Evolutionary conservation across 768 basidiomycete genomes (phyloP), one percentile per base, ranked within the genome.

Genomic region (Podaxis sp.): DNA sequence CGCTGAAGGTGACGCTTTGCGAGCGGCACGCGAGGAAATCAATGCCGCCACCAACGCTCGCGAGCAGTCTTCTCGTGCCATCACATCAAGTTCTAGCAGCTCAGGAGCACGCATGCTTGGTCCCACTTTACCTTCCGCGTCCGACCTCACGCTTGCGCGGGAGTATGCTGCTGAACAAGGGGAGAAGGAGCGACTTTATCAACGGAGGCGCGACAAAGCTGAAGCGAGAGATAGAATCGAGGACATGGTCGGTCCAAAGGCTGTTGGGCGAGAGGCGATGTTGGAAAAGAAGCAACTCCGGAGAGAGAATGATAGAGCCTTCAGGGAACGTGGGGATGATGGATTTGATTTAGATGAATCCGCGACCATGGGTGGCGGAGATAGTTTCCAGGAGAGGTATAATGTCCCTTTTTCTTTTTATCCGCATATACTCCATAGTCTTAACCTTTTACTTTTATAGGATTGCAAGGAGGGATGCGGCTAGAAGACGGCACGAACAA

Each of bases 271-370:
- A 58, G 95, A 96, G 66, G 91, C 87, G 2, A 86, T 90, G 83
- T 72, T 95, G 64, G 95, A 96, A 78, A 95, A 95, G 80, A 93
- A 94, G 73, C 78, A 86, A 33, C 87, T 85, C 41, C 82, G 80
- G 65, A 80, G 93, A 65, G 93, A 92, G 65, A 77, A 77, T 13
- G 90, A 96, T 73, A 78, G 83, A 41, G 72, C 85, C 2, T 92
- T 89, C 72, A 79, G 89, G 58, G 91, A 93, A 49, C 86, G 84
- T 20, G 93, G 94, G 12, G 90, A 89, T 48, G 90, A 86, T 44
- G 88, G 90, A 12, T 70, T 87, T 10, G 95, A 96, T 67, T 79
- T 86, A 2, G 89, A 92, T 66, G 95, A 96, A 37, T 79, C 82
- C 1, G 89, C 87, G 1, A 76, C 96, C 59, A 81, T 96, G 76